These are phyloP conservation scores for Jackrogersella minutella DNA, from an alignment of 495 filamentous ascomycete species.

Conservation along the genomic window DNA sequence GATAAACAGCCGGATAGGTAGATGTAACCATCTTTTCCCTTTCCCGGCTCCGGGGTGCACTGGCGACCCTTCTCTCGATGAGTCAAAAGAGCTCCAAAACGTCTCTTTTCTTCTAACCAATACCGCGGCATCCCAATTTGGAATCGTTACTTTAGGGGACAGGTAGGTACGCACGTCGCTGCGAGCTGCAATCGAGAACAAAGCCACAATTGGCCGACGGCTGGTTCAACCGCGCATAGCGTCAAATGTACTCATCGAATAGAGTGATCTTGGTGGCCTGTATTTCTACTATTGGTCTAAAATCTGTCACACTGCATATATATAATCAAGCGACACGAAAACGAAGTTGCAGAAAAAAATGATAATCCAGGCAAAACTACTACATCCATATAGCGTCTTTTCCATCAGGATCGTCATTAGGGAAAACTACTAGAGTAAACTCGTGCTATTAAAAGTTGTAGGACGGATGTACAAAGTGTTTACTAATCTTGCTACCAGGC, in stretches of 20 bases:
- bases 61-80: slow-evolving; percentile 5
- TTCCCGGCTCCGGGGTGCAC: not conserved
- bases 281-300: slow-evolving; percentile 20
- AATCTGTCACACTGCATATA: slow-evolving; percentile 36
- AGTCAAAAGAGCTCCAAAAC: slow-evolving; percentile 25
- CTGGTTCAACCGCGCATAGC: slow-evolving; percentile 38
- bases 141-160: slow-evolving; percentile 33
- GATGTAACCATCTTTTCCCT: not conserved
- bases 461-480: slow-evolving; percentile 47
- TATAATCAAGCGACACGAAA: slow-evolving; percentile 32
- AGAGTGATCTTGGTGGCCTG: slow-evolving; percentile 20
- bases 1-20: not conserved
- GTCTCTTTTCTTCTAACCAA: slow-evolving; percentile 29
- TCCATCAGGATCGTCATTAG: slow-evolving; percentile 6
- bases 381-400: not conserved
- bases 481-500: slow-evolving; percentile 46
- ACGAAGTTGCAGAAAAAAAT: slow-evolving; percentile 28
- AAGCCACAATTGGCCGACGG: slow-evolving; percentile 28
- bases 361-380: too few relatives aligned
- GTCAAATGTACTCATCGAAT: slow-evolving; percentile 31
- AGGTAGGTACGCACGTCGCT: slow-evolving; percentile 34
- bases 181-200: slow-evolving; percentile 35
- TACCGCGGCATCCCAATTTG: slow-evolving; percentile 25
- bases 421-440: slow-evolving; percentile 28
- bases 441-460: slow-evolving; percentile 46